A percentile compares a stretch with the other conserved stretches of the same genome.
These are phyloP conservation scores for Cadophora gregata DNA, from an alignment of 2,329 filamentous ascomycete species.

Conservation along the genomic window DNA sequence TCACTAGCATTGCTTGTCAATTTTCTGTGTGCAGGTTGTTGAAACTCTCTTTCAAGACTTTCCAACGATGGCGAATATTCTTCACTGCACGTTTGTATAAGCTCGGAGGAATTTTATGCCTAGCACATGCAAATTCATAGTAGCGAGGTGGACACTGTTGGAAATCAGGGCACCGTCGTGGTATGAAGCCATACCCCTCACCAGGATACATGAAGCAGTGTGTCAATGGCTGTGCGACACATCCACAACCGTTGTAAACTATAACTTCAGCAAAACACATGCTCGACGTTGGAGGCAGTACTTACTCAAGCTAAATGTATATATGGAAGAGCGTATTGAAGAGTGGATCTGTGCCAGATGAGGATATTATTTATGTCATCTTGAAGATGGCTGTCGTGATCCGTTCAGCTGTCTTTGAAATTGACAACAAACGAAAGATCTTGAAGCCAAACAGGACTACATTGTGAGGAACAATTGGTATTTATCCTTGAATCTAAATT, in stretches of 20 bases:
- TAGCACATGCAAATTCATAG: not conserved
- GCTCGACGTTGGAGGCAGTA: not conserved
- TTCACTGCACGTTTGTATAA: not conserved
- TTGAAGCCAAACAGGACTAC: too few relatives aligned
- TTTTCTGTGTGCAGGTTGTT: not conserved
- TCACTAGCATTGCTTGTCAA: too few relatives aligned
- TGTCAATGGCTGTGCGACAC: not conserved
- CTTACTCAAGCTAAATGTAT: too few relatives aligned
- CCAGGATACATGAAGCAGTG: not conserved
- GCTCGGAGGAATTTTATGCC: not conserved
- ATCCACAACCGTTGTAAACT: constrained; percentile 6
- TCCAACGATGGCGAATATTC: not conserved
- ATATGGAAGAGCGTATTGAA: too few relatives aligned
- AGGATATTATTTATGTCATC: too few relatives aligned
- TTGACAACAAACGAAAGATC: too few relatives aligned
- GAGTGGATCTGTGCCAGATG: too few relatives aligned
- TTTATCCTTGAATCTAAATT: too few relatives aligned
- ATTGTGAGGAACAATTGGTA: too few relatives aligned
- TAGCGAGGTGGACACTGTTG: not conserved
- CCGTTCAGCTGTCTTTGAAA: too few relatives aligned
- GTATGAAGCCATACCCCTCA: not conserved
- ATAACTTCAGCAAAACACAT: constrained; percentile 9
- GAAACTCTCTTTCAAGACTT: not conserved
- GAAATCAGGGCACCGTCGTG: constrained; percentile 1
- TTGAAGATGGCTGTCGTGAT: too few relatives aligned